Conservation (phyloP, 345 rosid genomes). For the Eucalyptus lansdowneana region DNA sequence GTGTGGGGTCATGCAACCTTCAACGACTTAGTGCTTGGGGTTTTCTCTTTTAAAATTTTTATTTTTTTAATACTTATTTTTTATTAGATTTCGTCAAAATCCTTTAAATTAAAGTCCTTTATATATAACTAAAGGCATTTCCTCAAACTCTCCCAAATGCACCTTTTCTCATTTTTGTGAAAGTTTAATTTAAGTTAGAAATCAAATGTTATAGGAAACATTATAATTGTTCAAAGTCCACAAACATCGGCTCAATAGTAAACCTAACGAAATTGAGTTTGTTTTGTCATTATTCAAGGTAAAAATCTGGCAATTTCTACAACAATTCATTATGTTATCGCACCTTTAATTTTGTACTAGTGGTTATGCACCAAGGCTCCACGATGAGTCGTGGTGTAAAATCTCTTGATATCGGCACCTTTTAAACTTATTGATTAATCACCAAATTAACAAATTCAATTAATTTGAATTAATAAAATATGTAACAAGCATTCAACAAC, state of each 20-base stretch:
- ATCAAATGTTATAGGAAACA: no score
- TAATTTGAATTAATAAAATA: background rate
- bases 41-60: background rate
- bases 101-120: background rate
- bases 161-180: background rate
- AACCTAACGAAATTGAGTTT: background rate
- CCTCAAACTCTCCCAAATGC: background rate
- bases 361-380: background rate
- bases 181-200: background rate
- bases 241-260: background rate
- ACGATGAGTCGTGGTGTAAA: background rate
- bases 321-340: background rate
- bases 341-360: background rate
- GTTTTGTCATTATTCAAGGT: background rate
- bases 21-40: fast-evolving
- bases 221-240: background rate
- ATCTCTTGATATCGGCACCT: background rate
- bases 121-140: background rate
- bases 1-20: background rate
- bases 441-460: background rate
- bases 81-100: background rate
- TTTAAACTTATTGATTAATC: fast-evolving
- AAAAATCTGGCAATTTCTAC: background rate
- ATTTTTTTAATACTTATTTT: no score
- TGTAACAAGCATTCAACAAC: background rate